phyloP scores from a whole-genome alignment of 2,329 filamentous ascomycete genomes.

The Colletotrichum agaves region DNA sequence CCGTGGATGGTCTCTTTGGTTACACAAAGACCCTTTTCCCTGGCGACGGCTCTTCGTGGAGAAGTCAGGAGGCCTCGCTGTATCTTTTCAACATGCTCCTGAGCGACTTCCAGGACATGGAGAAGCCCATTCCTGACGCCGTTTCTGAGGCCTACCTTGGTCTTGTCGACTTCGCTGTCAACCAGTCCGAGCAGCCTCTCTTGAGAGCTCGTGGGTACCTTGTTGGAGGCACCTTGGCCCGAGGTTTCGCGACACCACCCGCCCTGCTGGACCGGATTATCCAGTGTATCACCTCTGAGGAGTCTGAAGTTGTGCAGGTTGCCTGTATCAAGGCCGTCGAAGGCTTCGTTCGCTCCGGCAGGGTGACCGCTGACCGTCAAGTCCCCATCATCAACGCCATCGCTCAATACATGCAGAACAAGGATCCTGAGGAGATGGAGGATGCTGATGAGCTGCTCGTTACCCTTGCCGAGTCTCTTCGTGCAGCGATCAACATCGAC shows the following conservation, averaged over 20 bases:
- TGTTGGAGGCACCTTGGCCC: conserved; percentile 82
- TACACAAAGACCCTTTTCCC: conserved; percentile 81
- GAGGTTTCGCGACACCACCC: conserved; percentile 72
- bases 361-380: conserved; percentile 67
- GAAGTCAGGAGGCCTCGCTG: conserved; percentile 80
- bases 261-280: conserved; percentile 78
- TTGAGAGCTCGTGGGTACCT: conserved; percentile 89
- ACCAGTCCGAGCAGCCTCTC: conserved; percentile 75
- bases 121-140: conserved; percentile 75
- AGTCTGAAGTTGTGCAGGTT: conserved; percentile 90
- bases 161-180: conserved; percentile 82
- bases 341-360: conserved; percentile 65
- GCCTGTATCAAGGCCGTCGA: conserved; percentile 90
- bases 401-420: conserved; percentile 78
- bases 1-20: conserved; percentile 81
- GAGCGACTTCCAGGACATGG: conserved; percentile 83
- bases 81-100: conserved; percentile 88
- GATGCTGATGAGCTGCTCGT: conserved; percentile 94
- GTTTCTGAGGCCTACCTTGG: conserved; percentile 80
- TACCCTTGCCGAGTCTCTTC: conserved; percentile 86
- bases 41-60: conserved; percentile 62
- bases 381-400: conserved; percentile 69
- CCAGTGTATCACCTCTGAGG: conserved; percentile 78
- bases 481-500: conserved; percentile 84
- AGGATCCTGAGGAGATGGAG: conserved; percentile 84